phyloP scores from a whole-genome alignment of 1,139 yeast species.

The Suhomyces bribrorum region DNA sequence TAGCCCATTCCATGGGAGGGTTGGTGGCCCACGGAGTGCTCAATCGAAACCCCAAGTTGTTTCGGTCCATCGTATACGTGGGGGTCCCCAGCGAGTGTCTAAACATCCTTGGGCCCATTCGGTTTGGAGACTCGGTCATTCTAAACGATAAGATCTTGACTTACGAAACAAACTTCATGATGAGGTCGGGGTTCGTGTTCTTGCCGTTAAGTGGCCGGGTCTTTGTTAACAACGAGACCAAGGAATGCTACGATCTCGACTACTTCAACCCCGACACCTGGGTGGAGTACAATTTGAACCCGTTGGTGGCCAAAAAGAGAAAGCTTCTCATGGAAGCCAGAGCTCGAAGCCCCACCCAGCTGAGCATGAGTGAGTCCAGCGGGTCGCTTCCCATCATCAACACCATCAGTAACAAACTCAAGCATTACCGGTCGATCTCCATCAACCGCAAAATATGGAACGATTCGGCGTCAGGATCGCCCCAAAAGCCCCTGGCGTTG shows the following conservation, averaged over 20 bases:
- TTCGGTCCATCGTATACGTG: conserved; percentile 74
- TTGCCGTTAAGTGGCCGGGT: conserved; percentile 74
- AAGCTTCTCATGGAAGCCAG: conserved; percentile 14
- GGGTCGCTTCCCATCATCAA: conserved; percentile 26
- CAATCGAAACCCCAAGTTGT: conserved; percentile 63
- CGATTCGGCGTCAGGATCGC: background rate
- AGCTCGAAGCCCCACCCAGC: background rate
- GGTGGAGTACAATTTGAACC: conserved; percentile 75
- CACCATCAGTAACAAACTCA: conserved; percentile 24
- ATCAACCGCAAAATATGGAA: conserved; percentile 13
- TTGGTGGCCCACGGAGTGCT: conserved; percentile 77
- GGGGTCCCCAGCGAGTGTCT: conserved; percentile 87
- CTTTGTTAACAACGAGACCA: conserved; percentile 61
- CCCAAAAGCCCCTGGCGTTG: background rate
- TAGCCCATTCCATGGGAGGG: conserved; percentile 96
- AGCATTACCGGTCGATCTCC: conserved; percentile 24
- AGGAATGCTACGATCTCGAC: conserved; percentile 65
- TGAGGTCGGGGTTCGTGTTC: conserved; percentile 81
- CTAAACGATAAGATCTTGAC: conserved; percentile 74
- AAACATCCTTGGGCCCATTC: conserved; percentile 80
- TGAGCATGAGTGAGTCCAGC: background rate
- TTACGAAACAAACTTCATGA: conserved; percentile 80
- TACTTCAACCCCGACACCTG: conserved; percentile 79
- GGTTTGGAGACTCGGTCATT: conserved; percentile 79
- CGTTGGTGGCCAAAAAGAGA: conserved; percentile 60